phyloP scores from a whole-genome alignment of 371 early-diverging fungal genomes.

The Syncephalis fuscata region DNA sequence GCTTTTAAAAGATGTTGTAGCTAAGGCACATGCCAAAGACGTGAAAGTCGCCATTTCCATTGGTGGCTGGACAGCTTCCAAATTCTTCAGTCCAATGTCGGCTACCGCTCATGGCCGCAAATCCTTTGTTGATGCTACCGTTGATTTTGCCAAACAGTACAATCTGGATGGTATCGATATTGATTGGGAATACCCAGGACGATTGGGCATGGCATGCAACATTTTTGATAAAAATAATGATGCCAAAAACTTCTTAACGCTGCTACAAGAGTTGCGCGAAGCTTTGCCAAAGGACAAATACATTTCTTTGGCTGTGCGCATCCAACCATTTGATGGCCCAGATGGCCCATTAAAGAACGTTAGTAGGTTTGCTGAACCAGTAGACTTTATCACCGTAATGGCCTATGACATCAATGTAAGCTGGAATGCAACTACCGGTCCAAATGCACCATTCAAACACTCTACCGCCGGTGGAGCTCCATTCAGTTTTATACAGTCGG shows the following conservation, averaged over 20 bases:
- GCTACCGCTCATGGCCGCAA: constrained; percentile 18
- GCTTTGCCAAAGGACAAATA: constrained; percentile 33
- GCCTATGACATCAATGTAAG: constrained; percentile 24
- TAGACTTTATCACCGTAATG: constrained; percentile 44
- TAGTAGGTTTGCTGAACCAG: constrained; percentile 26
- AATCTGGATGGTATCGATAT: constrained; percentile 29
- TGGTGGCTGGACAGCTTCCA: constrained; percentile 68
- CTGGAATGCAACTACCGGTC: constrained; percentile 31
- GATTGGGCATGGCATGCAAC: constrained; percentile 50
- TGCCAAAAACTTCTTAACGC: constrained; percentile 30
- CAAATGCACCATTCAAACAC: constrained; percentile 39
- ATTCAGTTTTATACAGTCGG: constrained; percentile 9
- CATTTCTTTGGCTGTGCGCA: constrained; percentile 54
- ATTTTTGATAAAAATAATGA: constrained; percentile 25
- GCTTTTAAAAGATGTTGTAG: constrained; percentile 8
- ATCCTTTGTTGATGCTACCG: constrained; percentile 24
- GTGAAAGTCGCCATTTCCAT: constrained; percentile 38
- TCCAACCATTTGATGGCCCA: constrained; percentile 35
- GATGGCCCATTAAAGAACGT: constrained; percentile 38
- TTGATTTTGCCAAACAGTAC: constrained; percentile 18
- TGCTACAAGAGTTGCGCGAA: constrained; percentile 41
- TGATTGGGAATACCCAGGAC: constrained; percentile 73
- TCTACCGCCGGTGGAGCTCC: constrained; percentile 1
- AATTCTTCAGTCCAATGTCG: constrained; percentile 37
- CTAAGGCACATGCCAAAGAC: constrained; percentile 8